phyloP scores from a whole-genome alignment of 371 early-diverging fungal species.

The Mortierella sp. region DNA sequence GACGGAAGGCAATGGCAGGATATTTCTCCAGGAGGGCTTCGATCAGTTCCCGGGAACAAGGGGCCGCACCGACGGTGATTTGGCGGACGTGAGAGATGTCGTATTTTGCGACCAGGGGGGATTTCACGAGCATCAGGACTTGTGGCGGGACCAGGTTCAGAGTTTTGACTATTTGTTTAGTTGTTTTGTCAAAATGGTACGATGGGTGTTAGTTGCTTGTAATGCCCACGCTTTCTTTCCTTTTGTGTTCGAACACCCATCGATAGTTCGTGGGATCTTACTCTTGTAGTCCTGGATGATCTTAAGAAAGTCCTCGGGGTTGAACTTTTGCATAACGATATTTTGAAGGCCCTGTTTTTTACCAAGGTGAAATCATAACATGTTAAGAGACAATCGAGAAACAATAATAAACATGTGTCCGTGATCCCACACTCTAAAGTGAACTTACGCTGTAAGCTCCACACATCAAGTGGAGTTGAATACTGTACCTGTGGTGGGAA shows the following conservation, averaged over 20 bases:
- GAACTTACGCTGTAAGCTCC: conserved; percentile 32
- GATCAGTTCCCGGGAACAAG: conserved; percentile 73
- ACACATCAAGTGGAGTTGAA: conserved; percentile 31
- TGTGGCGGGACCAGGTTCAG: conserved; percentile 87
- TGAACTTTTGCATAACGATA: conserved; percentile 77
- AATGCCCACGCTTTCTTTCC: not conserved
- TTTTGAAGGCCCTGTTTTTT: conserved; percentile 52
- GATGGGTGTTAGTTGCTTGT: too few species aligned
- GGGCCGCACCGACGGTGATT: conserved; percentile 86
- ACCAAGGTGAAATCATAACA: too few species aligned
- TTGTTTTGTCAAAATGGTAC: not conserved
- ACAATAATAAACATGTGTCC: not conserved
- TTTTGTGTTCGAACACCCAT: not conserved
- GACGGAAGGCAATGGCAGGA: conserved; percentile 66
- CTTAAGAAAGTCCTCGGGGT: conserved; percentile 68
- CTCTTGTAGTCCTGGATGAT: conserved; percentile 68
- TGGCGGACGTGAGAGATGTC: conserved; percentile 72
- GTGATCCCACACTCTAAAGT: not conserved
- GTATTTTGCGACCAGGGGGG: conserved; percentile 74
- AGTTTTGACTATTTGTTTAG: conserved; percentile 57
- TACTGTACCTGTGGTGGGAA: conserved; percentile 21
- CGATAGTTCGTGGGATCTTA: conserved; percentile 1
- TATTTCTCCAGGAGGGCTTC: conserved; percentile 60
- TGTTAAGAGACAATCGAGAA: too few species aligned
- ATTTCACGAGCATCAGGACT: conserved; percentile 68